A percentile compares a stretch with the other conserved stretches of the same genome.
Evolutionary conservation across 2,329 filamentous ascomycete species (phyloP).

Genomic region (Lachnellula willkommii): DNA sequence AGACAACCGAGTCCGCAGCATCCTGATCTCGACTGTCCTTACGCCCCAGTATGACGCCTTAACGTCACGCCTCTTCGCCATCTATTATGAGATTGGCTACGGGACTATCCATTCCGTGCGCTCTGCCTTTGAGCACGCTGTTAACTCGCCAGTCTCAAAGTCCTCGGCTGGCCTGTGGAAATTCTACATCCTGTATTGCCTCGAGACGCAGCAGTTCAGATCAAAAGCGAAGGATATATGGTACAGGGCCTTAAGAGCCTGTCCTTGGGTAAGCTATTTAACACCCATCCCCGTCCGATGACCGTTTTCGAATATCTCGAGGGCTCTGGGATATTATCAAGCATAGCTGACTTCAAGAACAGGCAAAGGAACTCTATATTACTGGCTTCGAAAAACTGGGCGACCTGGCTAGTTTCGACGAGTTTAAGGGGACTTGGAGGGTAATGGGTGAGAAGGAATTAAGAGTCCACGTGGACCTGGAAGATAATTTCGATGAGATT

Average conservation of each 20-base stretch:
- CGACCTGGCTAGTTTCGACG: constrained; percentile 31
- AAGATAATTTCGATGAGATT: constrained; percentile 33
- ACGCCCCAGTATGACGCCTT: constrained; percentile 34
- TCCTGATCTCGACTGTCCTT: constrained; percentile 45
- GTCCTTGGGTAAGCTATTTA: constrained; percentile 46
- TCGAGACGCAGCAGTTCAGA: constrained; percentile 34
- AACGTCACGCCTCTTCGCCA: constrained; percentile 48
- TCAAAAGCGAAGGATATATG: constrained; percentile 44
- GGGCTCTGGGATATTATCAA: no score
- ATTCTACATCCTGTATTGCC: constrained; percentile 46
- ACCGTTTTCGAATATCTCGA: no score
- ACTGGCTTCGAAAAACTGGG: constrained; percentile 45
- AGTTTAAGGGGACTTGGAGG: constrained; percentile 48
- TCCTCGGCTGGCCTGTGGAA: constrained; percentile 45
- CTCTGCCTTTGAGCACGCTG: constrained; percentile 49
- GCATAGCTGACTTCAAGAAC: no score
- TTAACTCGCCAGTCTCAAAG: constrained; percentile 33
- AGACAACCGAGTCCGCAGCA: constrained; percentile 68
- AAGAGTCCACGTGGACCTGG: constrained; percentile 51
- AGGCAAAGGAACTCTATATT: constrained; percentile 52
- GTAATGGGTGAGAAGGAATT: constrained; percentile 58
- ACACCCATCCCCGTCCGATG: no score
- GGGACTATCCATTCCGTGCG: constrained; percentile 48
- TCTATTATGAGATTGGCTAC: constrained; percentile 48
- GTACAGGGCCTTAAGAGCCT: constrained; percentile 48